Base-by-base conservation (phyloP, 306 rosid species). In the Quercus agrifolia region DNA sequence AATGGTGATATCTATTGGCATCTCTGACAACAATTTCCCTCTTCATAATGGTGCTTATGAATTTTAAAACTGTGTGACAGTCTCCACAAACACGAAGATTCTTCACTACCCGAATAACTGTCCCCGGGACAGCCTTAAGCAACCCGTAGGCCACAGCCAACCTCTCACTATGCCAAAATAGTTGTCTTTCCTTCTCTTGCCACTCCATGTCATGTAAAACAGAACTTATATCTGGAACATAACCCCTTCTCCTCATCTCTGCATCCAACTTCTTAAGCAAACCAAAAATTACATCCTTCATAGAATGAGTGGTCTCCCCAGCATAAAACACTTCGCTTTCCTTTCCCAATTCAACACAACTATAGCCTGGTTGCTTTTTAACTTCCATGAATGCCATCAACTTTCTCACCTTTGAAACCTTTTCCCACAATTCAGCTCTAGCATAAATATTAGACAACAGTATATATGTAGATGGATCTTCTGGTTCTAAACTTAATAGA, bases 101-200 rank as follows among this genome's bases (percentile, higher is more conserved):
- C 81, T 94, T 94, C 56, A 94, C 94, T 33, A 94, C 83, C 44
- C 96, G 89, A 71, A 94, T 88, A 3, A 83, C 74, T 23, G 91
- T 87, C 62, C 97, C 91, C 0, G 90, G 92, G 79, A 88, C 91
- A 71, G 91, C 85, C 88, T 82, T 92, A 27, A 94, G 91, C 77
- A 92, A 88, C 70, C 96, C 98, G 35, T 90, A 92, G 12, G 96
- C 94, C 74, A 94, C 75, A 28, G 96, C 97, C 87, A 90, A 78
- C 84, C 94, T 85, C 89, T 94, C 97, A 77, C 97, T 92, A 67
- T 94, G 98, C 94, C 90, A 92, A 77, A 94, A 92, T 51, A 92
- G 91, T 74, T 88, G 98, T 71, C 84, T 88, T 71, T 94, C 97
- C 86, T 92, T 94, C 81, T 92, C 98, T 66, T 88, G 96, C 73